Evolutionary conservation across 2,329 filamentous ascomycete species (phyloP), one percentile per base, ranked within the genome.

Genomic region (Hymenoscyphus linearis): DNA sequence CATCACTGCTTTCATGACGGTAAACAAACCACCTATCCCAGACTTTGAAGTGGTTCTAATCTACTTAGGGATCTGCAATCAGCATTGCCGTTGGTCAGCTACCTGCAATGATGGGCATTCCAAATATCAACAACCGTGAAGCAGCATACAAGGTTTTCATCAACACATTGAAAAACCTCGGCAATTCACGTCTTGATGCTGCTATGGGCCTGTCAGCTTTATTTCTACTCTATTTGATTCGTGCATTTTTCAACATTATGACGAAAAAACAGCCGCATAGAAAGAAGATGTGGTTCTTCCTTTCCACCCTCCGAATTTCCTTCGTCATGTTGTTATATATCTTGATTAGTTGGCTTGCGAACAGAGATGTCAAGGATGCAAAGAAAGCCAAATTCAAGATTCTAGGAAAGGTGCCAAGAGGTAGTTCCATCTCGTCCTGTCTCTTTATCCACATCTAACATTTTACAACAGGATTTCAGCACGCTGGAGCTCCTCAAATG

Each of bases 1-100:
- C 0, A 90, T 98, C 58, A 93, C 90, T 0, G 93, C 95, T 2
- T 98, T 96, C 79, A 97, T 98, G 90, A 98, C 95, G 0, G 93
- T 47, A 47, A 47, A n/a, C 4, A 25, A 25, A 47, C 9, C 1
- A 47, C 3, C 3, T 22, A 47, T 22, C 10, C 40, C 12, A n/a
- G 2, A 10, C 7, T 1, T 3, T 10, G 22, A 47, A 7, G 12
- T 10, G 2, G 4, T 2, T 13, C 9, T 22, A 47, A 47, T 22
- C 22, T 22, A 3, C 2, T 3, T 25, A 47, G 40, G 40, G 93
- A 2, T 96, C 93, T 4, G 92, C 93, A 58, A 83, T 99, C 74
- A 96, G 85, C 69, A 98, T 99, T 71, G 86, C 85, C n/a, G 83
- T 85, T 25, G 93, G 95, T 36, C 95, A 99, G 74, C 81, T 97